Evolutionary conservation across 306 rosid species (phyloP).

Genomic region (Cicer judaicum): DNA sequence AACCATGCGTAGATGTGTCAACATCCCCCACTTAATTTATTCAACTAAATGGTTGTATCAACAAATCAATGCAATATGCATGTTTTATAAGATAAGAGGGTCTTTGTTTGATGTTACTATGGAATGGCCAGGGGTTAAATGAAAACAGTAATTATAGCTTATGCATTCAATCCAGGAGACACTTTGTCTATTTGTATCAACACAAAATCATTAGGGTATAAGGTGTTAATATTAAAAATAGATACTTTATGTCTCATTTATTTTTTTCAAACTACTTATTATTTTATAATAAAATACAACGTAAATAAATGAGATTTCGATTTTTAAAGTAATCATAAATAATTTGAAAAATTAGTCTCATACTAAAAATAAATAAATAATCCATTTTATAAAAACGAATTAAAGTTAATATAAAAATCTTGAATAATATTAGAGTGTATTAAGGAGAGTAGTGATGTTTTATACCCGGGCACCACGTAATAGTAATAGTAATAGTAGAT

Average conservation of each 20-base stretch:
- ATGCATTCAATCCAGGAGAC: conserved; percentile 78
- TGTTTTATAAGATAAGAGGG: conserved; percentile 6
- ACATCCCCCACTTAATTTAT: conserved; percentile 13
- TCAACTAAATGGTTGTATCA: conserved; percentile 29
- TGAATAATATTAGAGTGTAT: too few species aligned
- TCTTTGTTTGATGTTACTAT: conserved; percentile 20
- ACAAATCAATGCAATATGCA: conserved; percentile 28
- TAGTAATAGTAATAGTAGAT: too few species aligned
- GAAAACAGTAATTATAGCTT: conserved; percentile 43
- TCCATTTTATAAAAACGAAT: too few species aligned
- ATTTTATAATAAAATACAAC: too few species aligned
- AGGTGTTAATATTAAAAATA: conserved; percentile 38
- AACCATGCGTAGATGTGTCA: conserved; percentile 27
- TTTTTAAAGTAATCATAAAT: too few species aligned
- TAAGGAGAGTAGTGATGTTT: too few species aligned
- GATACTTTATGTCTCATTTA: neutral
- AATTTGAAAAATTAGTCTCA: too few species aligned
- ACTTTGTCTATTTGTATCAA: conserved; percentile 64
- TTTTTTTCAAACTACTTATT: too few species aligned
- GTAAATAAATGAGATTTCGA: too few species aligned
- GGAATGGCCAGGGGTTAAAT: conserved; percentile 37
- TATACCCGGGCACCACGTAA: too few species aligned
- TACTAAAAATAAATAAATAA: too few species aligned
- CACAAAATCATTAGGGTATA: conserved; percentile 59
- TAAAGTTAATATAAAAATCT: too few species aligned